These are phyloP conservation scores for Pholiota adiposa DNA, from an alignment of 1,284 basidiomycete species.

Conservation along the genomic window DNA sequence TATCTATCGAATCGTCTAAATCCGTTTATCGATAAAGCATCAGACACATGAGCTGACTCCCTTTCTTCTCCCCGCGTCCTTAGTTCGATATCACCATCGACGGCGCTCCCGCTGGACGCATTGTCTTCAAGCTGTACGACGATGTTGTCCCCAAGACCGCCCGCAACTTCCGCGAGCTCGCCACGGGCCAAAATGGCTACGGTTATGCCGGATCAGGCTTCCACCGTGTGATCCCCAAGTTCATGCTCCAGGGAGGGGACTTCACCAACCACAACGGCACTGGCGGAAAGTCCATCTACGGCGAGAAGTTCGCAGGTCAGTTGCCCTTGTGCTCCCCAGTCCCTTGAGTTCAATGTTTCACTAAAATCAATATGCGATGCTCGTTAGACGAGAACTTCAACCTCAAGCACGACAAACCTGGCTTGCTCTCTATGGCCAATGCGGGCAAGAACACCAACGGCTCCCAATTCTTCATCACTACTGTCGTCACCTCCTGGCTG, in stretches of 20 bases:
- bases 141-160: constrained; percentile 74
- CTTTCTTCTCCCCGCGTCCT: constrained; percentile 40
- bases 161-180: constrained; percentile 91
- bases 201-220: constrained; percentile 72
- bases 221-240: constrained; percentile 79
- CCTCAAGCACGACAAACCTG: constrained; percentile 81
- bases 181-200: constrained; percentile 74
- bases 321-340: constrained; percentile 2
- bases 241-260: constrained; percentile 71
- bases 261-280: constrained; percentile 84
- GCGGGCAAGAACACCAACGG: constrained; percentile 69
- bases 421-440: constrained; percentile 91
- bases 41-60: not conserved
- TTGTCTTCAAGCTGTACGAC: constrained; percentile 87
- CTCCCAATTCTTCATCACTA: constrained; percentile 82
- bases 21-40: not conserved
- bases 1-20: not conserved
- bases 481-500: constrained; percentile 68
- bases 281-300: constrained; percentile 93
- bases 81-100: constrained; percentile 84
- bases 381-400: constrained; percentile 85
- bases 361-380: too few species aligned
- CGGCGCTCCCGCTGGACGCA: constrained; percentile 59
- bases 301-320: constrained; percentile 78
- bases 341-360: too few species aligned